Base-by-base conservation (phyloP, 2,329 filamentous ascomycete genomes). In the Fusarium foetens region DNA sequence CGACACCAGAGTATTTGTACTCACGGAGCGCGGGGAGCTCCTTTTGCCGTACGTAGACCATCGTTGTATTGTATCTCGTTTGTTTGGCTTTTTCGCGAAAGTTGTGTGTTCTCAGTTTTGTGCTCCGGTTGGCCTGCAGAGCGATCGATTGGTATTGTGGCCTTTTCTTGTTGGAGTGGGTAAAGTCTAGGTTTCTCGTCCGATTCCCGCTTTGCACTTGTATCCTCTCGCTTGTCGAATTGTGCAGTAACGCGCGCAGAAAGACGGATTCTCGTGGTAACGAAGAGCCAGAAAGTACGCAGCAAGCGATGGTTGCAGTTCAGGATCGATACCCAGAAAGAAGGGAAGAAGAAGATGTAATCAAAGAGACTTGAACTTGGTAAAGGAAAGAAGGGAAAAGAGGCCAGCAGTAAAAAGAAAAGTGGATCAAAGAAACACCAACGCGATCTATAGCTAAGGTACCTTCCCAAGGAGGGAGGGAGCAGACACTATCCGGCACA, bases 31-130 rank as follows among this genome's bases (percentile, higher is more conserved):
- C 94, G 42, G 92, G 91, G 71, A 99, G 91, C 84, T 94, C 91
- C 79, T 95, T 91, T 83, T 97, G 93, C 74, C 96, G 94, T 68
- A 99, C 94, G 87, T 98, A 98, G 70, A 96, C 95, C 94, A 98
- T 98, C 61, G 77, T 86, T 74, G 54, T 68, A 46, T 57, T 63
- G 68, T 69, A 43, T 46, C 19, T 53, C n/a, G n/a, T 59, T 29
- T 48, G 46, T 48, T 36, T 48, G 27, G 19, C 8, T 25, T 25
- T 51, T 51, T 54, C 23, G 62, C 33, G 52, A 17, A 23, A 33
- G 36, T 55, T 35, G 38, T 53, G 41, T 61, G 27, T 58, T 58
- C 31, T 55, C 31, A 6, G 27, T 39, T 59, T 36, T 49, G 38
- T 31, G 52, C 39, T 61, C 54, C 45, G 53, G 54, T 45, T 66